These are phyloP conservation scores for Aurantiochytrium sp. DNA, from an alignment of 108 stramenopile species.

Conservation along the genomic window DNA sequence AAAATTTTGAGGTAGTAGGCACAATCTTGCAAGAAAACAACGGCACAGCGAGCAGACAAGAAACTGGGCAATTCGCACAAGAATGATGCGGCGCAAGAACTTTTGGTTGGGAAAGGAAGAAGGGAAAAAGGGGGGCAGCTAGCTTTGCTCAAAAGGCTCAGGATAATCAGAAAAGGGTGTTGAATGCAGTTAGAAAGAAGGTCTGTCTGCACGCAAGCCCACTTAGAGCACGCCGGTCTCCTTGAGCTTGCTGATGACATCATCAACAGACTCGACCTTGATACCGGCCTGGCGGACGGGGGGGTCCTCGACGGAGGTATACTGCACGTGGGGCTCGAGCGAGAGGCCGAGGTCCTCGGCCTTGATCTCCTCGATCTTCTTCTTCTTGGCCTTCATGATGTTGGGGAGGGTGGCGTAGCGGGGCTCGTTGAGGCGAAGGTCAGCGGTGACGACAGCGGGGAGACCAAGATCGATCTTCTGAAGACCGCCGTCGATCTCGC, in stretches of 20 bases:
- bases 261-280: slow-evolving; percentile 82
- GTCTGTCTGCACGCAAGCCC: too few relatives aligned
- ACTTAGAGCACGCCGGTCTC: slow-evolving; percentile 32
- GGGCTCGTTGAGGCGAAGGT: slow-evolving; percentile 95
- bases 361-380: slow-evolving; percentile 73
- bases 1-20: too few relatives aligned
- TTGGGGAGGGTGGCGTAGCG: slow-evolving; percentile 98
- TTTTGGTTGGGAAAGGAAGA: too few relatives aligned
- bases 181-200: too few relatives aligned
- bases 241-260: slow-evolving; percentile 82
- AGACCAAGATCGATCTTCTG: slow-evolving; percentile 39
- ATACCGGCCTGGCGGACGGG: slow-evolving; percentile 83
- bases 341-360: slow-evolving; percentile 78
- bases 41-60: too few relatives aligned
- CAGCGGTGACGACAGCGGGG: slow-evolving; percentile 95
- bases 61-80: too few relatives aligned
- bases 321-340: slow-evolving; percentile 63
- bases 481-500: slow-evolving; percentile 89
- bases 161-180: too few relatives aligned
- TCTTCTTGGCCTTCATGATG: slow-evolving; percentile 99
- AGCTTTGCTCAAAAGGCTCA: too few relatives aligned
- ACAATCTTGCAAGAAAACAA: too few relatives aligned
- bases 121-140: too few relatives aligned
- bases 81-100: too few relatives aligned
- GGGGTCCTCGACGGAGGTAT: slow-evolving; percentile 84